Base-by-base conservation (phyloP, 495 filamentous ascomycete species). In the Sordaria brevicollis region DNA sequence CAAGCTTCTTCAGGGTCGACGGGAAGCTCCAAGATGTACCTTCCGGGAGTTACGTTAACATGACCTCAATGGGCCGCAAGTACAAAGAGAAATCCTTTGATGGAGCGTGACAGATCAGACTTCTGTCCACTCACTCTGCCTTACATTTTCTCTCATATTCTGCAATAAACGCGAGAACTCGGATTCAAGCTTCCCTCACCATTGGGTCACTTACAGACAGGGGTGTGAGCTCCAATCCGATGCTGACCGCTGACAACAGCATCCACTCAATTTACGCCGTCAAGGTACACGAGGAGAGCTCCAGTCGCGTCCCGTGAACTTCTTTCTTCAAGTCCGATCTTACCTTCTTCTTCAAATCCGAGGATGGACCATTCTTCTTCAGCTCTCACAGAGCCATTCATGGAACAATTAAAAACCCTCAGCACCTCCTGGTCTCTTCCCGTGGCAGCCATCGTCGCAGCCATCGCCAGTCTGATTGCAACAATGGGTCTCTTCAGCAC, bases 401-500 rank as follows among this genome's bases (percentile, higher is more conserved):
- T 77, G 75, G 74, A 74, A 38, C 67, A 49, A 19, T 31, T 76
- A 11, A 37, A 72, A 35, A 35, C 38, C 19, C 68, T 73, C 39
- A 35, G 65, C 62, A 66, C 67, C 66, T 34, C 72, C 17, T 25
- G 67, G 29, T 67, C 71, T 31, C 67, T 72, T 62, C 67, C 75
- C 34, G 71, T 73, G 72, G 83, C 84, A 6, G 79, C 82, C 71
- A 72, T 86, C 69, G 66, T 89, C 62, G 74, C 88, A 36, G 75
- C 82, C 21, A 54, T 75, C 39, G 87, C 85, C 21, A 49, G 21
- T 70, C n/a, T 57, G 29, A 29, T 57, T 13, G 49, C 49, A 31
- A 57, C 49, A 5, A 93, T 94, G 91, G 87, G 90, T 36, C 79
- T 87, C 65, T 90, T 92, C 70, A 78, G 81, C 29, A 77, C 82